These are phyloP conservation scores for Bruguiera hainesii DNA, from an alignment of 441 rosid genomes.

Conservation along the genomic window DNA sequence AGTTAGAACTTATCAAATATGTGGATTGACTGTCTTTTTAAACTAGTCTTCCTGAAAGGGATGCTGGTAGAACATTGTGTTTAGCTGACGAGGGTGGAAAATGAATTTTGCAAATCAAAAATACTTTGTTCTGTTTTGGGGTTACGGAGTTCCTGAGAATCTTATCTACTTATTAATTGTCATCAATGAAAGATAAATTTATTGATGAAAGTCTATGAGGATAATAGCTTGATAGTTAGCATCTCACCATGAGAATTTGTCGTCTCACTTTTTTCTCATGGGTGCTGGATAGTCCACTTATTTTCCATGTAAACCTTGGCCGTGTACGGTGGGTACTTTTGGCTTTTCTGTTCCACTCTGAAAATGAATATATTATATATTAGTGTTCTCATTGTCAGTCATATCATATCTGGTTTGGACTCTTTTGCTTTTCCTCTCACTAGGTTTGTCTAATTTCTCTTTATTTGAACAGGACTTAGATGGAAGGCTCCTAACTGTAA, in stretches of 20 bases:
- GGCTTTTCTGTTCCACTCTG: not conserved
- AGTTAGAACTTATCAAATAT: not conserved
- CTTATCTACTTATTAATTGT: not conserved
- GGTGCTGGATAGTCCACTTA: not conserved
- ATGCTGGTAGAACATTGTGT: not conserved
- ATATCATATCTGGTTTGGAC: not conserved
- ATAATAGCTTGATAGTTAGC: not conserved
- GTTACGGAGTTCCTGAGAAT: not conserved
- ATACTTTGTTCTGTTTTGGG: not conserved
- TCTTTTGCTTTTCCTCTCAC: too few relatives aligned
- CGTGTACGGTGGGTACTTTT: not conserved
- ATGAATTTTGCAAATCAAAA: not conserved
- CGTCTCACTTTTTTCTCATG: not conserved
- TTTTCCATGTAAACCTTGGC: not conserved
- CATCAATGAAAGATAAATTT: not conserved
- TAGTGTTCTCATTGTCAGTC: not conserved
- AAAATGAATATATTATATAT: not conserved
- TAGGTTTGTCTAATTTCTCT: not conserved
- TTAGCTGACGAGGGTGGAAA: not conserved
- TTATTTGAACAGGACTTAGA: conserved; percentile 39
- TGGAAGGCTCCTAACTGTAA: conserved; percentile 63
- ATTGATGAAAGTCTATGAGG: not conserved
- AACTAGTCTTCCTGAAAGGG: too few relatives aligned
- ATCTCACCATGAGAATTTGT: not conserved
- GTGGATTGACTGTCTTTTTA: not conserved